A percentile compares a stretch with the other conserved stretches of the same genome.
Evolutionary conservation across 192 early-diverging fungal species (phyloP).

Genomic region (Podila epicladia): DNA sequence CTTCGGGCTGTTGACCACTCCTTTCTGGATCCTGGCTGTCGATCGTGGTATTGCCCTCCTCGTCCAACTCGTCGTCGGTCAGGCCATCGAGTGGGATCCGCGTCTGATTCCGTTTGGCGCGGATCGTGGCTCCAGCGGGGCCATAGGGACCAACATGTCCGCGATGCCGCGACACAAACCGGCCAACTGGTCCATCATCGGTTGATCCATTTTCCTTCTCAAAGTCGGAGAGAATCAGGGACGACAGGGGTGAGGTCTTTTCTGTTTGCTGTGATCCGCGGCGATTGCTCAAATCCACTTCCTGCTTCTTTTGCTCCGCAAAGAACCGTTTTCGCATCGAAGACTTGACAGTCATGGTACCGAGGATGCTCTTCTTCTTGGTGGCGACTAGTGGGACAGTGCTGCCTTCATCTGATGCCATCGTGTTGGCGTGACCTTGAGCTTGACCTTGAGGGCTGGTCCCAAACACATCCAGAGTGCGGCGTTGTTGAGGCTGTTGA

Average conservation of each 20-base stretch:
- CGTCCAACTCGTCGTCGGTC: conserved; percentile 15
- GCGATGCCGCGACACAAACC: not conserved
- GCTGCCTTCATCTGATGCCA: not conserved
- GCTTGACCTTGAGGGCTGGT: conserved; percentile 8
- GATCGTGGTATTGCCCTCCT: not conserved
- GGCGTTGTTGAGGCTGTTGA: not conserved
- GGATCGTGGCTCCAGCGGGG: conserved; percentile 11
- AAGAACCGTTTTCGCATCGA: conserved; percentile 45
- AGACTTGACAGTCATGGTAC: conserved; percentile 42
- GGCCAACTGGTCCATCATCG: no score
- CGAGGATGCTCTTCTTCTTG: conserved; percentile 35
- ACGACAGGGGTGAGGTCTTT: conserved; percentile 6
- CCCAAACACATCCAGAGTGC: not conserved
- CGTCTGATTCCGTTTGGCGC: conserved; percentile 6
- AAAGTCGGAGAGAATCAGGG: not conserved
- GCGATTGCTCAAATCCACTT: not conserved
- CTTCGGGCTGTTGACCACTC: not conserved
- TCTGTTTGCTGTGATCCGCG: not conserved
- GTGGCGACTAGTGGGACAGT: not conserved
- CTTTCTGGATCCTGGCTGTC: conserved; percentile 1
- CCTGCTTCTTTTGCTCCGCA: conserved; percentile 42
- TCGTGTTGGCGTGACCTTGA: not conserved
- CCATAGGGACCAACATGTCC: conserved; percentile 13
- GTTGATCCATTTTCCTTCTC: conserved; percentile 1
- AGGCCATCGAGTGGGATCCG: conserved; percentile 14